These are phyloP conservation scores for Cryphonectria radicalis DNA, from an alignment of 2,329 filamentous ascomycete species.

Conservation along the genomic window DNA sequence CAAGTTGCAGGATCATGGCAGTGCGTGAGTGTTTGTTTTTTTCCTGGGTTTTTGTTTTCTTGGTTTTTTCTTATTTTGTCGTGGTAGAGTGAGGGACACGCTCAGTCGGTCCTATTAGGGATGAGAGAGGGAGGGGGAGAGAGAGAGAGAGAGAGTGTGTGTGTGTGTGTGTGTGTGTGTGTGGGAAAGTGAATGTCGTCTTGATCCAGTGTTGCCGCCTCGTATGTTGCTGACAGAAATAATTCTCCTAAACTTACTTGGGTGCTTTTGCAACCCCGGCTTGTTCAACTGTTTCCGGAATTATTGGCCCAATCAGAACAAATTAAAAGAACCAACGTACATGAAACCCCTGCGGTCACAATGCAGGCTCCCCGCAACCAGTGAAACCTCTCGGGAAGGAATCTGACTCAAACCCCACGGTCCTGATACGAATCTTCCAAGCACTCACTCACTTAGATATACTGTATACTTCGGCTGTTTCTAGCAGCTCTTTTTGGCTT, in stretches of 20 bases:
- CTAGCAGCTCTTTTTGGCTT: neutral
- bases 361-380: neutral
- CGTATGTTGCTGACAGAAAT: neutral
- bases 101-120: neutral
- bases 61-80: neutral
- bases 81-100: neutral
- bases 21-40: neutral
- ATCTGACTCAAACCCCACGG: neutral
- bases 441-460: neutral
- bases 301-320: too few species aligned
- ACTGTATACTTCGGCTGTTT: neutral
- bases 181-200: neutral
- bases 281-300: too few species aligned
- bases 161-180: neutral
- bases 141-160: too few species aligned
- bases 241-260: neutral
- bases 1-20: slow-evolving; percentile 6
- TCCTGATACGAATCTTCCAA: neutral
- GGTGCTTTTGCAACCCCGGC: too few species aligned
- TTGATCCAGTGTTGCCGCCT: neutral
- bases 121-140: neutral
- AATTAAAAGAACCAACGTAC: neutral
- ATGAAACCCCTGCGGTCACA: neutral
- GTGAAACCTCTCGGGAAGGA: too few species aligned
- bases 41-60: neutral